Evolutionary conservation across 805 yeast species (phyloP), one percentile per base, ranked within the genome.

Genomic region (Yarrowia alimentaria): DNA sequence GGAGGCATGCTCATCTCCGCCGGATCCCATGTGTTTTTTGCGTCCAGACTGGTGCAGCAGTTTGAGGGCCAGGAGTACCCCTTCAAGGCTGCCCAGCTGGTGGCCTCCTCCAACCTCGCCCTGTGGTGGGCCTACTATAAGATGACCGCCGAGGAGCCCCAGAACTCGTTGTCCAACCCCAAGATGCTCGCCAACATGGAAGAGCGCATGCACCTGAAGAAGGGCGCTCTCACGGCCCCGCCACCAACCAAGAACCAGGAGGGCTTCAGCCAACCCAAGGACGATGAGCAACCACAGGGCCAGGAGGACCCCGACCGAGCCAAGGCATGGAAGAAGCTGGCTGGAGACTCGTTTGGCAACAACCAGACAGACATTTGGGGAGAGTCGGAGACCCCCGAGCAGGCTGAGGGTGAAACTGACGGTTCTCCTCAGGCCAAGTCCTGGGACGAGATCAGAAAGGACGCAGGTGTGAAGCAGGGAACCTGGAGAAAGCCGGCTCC

Each of bases 81-180:
- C 7, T 17, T 13, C 21, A 30, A 31, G 37, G 50, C 50, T 3
- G 50, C 37, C 3, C 28, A 31, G 17, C 28, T 30, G 3, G 37
- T 31, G 6, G 50, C 37, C 9, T 19, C 37, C 17, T 30, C 37
- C 21, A 31, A 43, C 34, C 22, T 43, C 20, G 37, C 37, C 5
- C 29, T 30, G 21, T 43, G 50, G 50, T 43, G 50, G 50, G 35
- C 50, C 30, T 43, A 43, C 37, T 43, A 43, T 29, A 43, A 43
- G 37, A 30, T 43, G 50, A 43, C 50, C 10, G 50, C 50, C 28
- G 50, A 43, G 30, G 37, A 31, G 35, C 50, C 50, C 11, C 29
- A 29, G 17, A 43, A 40, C 25, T 40, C 47, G 32, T 25, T 40
- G 19, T 40, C 47, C 24, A 40, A 40, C 47, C 47, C 47, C 47